Percentiles rank a stretch among this genome's conserved stretches.
phyloP scores from a whole-genome alignment of 2,329 filamentous ascomycete species.

The Colletotrichum orbiculare region DNA sequence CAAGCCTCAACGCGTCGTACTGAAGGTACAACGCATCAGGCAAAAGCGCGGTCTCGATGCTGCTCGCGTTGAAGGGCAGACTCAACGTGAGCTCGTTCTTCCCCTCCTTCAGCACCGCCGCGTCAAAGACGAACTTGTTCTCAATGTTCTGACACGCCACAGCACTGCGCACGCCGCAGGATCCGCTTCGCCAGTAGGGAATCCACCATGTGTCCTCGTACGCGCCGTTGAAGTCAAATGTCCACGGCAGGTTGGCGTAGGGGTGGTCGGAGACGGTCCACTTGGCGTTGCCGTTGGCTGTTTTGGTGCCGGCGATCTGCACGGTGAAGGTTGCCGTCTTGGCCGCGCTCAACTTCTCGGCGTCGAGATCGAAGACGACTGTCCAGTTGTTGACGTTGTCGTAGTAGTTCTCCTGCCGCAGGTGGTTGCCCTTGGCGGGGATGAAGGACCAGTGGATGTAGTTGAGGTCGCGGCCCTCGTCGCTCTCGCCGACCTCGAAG shows the following conservation, averaged over 20 bases:
- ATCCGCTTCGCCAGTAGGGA: slow-evolving; percentile 57
- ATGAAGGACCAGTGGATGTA: slow-evolving; percentile 76
- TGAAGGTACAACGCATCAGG: slow-evolving; percentile 69
- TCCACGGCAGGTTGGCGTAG: slow-evolving; percentile 62
- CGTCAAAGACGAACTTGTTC: slow-evolving; percentile 69
- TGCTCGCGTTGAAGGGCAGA: slow-evolving; percentile 68
- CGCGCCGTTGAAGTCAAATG: slow-evolving; percentile 52
- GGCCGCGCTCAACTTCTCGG: slow-evolving; percentile 52
- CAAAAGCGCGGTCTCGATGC: slow-evolving; percentile 68
- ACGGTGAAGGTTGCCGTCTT: slow-evolving; percentile 71
- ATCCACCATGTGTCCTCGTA: slow-evolving; percentile 65
- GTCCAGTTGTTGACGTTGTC: slow-evolving; percentile 70
- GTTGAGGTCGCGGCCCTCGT: slow-evolving; percentile 64
- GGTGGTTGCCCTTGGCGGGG: slow-evolving; percentile 63
- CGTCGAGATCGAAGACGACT: slow-evolving; percentile 60
- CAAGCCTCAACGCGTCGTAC: slow-evolving; percentile 72
- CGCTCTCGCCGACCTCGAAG: slow-evolving; percentile 66
- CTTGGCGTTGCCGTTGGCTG: slow-evolving; percentile 69
- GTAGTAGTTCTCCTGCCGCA: slow-evolving; percentile 55
- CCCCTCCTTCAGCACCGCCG: slow-evolving; percentile 58
- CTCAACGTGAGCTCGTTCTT: slow-evolving; percentile 67
- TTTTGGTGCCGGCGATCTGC: slow-evolving; percentile 72
- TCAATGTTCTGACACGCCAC: slow-evolving; percentile 71
- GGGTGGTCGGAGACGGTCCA: slow-evolving; percentile 61
- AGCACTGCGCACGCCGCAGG: slow-evolving; percentile 69